Evolutionary conservation across 2,329 filamentous ascomycete species (phyloP).

Genomic region (Beauveria rudraprayagi): DNA sequence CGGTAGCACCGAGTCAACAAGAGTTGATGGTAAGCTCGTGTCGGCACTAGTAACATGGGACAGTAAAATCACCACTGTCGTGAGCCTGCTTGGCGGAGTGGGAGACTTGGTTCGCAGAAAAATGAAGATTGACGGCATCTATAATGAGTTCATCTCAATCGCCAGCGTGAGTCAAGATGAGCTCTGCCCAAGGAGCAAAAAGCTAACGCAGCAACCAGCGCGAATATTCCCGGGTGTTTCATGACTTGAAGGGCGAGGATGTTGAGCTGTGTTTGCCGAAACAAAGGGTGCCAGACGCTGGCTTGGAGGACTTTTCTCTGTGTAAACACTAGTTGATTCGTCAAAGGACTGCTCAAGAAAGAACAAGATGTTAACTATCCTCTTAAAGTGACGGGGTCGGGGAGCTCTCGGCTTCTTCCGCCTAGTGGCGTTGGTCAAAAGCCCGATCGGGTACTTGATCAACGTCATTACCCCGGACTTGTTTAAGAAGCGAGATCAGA

Average conservation of each 20-base stretch:
- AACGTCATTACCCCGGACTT: not conserved
- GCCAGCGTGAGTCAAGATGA: constrained; percentile 17
- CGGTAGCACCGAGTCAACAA: constrained; percentile 33
- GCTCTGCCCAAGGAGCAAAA: not conserved
- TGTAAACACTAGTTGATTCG: constrained; percentile 8
- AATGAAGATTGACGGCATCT: constrained; percentile 30
- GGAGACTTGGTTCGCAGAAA: constrained; percentile 28
- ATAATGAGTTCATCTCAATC: constrained; percentile 27
- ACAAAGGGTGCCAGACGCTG: constrained; percentile 17
- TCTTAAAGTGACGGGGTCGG: not conserved
- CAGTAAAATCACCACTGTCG: constrained; percentile 34
- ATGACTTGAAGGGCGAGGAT: constrained; percentile 22
- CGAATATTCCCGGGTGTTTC: constrained; percentile 24
- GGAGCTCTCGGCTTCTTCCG: constrained; percentile 3
- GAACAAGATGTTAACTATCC: not conserved
- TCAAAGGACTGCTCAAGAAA: not conserved
- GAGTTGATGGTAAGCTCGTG: constrained; percentile 29
- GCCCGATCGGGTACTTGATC: not conserved
- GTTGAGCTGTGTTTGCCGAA: constrained; percentile 22
- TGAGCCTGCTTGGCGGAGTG: constrained; percentile 31
- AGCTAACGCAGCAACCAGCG: constrained; percentile 15
- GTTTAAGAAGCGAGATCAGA: not conserved
- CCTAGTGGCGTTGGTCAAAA: not conserved
- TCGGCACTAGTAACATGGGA: constrained; percentile 36
- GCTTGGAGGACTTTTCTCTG: constrained; percentile 20